Evolutionary conservation across 768 basidiomycete species (phyloP).

Genomic region (Phylloporus scabripes): DNA sequence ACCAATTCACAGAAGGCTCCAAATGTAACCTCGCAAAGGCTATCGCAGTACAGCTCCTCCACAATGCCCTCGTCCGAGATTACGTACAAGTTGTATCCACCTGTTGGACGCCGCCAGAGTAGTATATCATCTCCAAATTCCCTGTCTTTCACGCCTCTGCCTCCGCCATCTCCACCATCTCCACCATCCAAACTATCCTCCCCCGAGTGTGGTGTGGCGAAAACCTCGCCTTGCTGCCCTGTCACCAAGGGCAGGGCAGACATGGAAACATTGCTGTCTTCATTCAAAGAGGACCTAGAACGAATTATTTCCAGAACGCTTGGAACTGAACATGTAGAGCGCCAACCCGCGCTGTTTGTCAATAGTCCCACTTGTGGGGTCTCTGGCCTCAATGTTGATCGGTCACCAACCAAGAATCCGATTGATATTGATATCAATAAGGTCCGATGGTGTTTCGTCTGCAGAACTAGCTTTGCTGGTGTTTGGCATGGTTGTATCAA

Average conservation of each 20-base stretch:
- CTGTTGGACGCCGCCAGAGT: background rate
- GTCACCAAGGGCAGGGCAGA: conserved; percentile 45
- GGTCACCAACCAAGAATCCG: background rate
- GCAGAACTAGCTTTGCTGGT: conserved; percentile 22
- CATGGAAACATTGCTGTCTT: conserved; percentile 39
- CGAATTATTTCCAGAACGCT: conserved; percentile 37
- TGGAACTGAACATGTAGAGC: conserved; percentile 14
- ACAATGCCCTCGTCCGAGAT: conserved; percentile 1
- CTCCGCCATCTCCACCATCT: conserved; percentile 7
- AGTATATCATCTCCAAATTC: background rate
- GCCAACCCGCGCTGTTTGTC: background rate
- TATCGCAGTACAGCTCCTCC: conserved; percentile 3
- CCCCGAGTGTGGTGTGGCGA: background rate
- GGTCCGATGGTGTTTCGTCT: conserved; percentile 28
- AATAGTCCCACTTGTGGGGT: background rate
- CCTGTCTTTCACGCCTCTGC: conserved; percentile 1
- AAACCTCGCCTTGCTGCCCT: conserved; percentile 36
- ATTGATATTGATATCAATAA: background rate
- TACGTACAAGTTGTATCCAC: background rate
- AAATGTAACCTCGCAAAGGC: conserved; percentile 1
- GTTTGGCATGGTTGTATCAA: conserved; percentile 30
- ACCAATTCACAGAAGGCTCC: conserved; percentile 34
- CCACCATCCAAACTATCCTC: too few species aligned
- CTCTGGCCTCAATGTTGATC: background rate
- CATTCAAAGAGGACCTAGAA: conserved; percentile 54